Base-by-base conservation (phyloP, 1,139 yeast species). In the Kurtzmaniella quercitrusa region DNA sequence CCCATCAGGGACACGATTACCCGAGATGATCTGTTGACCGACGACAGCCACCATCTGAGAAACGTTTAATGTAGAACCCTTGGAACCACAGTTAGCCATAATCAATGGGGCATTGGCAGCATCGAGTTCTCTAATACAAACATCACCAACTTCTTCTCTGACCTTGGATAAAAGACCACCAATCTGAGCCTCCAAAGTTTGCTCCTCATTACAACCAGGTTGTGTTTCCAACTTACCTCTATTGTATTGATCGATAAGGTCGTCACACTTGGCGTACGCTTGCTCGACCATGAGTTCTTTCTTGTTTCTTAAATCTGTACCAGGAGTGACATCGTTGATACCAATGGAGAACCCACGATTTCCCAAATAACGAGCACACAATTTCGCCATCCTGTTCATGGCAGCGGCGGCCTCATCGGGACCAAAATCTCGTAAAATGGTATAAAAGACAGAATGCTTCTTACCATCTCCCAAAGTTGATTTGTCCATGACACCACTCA, bases 11-110 rank as follows among this genome's bases (percentile, higher is more conserved):
- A 94, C 98, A 78, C 99, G 96, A 61, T 88, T 87, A 66, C 99
- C 99, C 4, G 96, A 83, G 56, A 94, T 94, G 72, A 94, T 94
- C 66, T 94, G 99, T 68, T 94, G 99, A 47, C 99, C 99, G 41
- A 94, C 99, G 62, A 94, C 97, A 0, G 99, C 98, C 76, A 94
- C 98, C 99, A 94, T 94, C 70, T 94, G 99, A 10, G 98, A 93
- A 38, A 94, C 98, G 65, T 94, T 94, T 52, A 94, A 79, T 0
- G 97, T 90, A 37, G 98, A 93, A 66, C 98, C 99, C 65, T 94
- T 94, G 41, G 98, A 93, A 55, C 99, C 99, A 77, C 98, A 93
- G 1, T 96, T 89, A 10, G 98, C 98, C 99, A 94, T 94, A 60
- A 94, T 91, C 59, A 94, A 78, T 36, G 98, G 98, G 33, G 98